These are phyloP conservation scores for Paulownia fortunei DNA, from an alignment of 257 asterid genomes.

Conservation along the genomic window DNA sequence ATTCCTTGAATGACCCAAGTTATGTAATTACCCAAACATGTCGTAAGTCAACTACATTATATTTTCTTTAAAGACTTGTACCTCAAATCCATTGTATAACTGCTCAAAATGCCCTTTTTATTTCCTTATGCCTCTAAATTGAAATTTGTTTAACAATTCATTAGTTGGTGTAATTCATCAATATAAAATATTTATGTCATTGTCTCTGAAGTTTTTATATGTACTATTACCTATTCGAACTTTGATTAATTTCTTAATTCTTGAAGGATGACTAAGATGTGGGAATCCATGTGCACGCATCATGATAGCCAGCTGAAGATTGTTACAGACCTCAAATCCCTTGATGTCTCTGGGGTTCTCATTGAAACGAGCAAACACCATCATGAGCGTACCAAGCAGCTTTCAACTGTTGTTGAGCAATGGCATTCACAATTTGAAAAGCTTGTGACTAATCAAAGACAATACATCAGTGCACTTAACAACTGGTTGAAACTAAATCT, in stretches of 20 bases:
- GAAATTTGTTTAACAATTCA: neutral
- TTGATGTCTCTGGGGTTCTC: constrained; percentile 63
- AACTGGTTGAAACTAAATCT: constrained; percentile 88
- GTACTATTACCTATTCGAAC: neutral
- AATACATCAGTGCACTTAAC: constrained; percentile 65
- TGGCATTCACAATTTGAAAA: constrained; percentile 85
- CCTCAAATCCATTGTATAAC: too few species aligned
- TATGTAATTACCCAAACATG: too few species aligned
- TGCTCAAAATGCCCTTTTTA: too few species aligned
- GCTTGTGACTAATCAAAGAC: constrained; percentile 68
- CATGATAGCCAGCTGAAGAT: constrained; percentile 70
- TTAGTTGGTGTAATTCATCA: neutral
- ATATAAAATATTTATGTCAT: neutral
- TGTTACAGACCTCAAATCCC: constrained; percentile 71
- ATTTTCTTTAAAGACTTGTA: too few species aligned
- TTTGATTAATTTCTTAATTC: neutral
- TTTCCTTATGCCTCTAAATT: too few species aligned
- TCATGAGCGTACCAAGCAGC: constrained; percentile 84
- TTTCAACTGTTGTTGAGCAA: constrained; percentile 62
- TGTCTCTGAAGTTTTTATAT: neutral
- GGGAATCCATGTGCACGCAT: constrained; percentile 79
- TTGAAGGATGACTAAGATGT: constrained; percentile 91
- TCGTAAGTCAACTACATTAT: too few species aligned
- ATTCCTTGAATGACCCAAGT: too few species aligned
- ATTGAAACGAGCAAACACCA: constrained; percentile 81